phyloP scores from a whole-genome alignment of 2,329 filamentous ascomycete species.

The Ophiocordyceps polyrhachis-furcata region DNA sequence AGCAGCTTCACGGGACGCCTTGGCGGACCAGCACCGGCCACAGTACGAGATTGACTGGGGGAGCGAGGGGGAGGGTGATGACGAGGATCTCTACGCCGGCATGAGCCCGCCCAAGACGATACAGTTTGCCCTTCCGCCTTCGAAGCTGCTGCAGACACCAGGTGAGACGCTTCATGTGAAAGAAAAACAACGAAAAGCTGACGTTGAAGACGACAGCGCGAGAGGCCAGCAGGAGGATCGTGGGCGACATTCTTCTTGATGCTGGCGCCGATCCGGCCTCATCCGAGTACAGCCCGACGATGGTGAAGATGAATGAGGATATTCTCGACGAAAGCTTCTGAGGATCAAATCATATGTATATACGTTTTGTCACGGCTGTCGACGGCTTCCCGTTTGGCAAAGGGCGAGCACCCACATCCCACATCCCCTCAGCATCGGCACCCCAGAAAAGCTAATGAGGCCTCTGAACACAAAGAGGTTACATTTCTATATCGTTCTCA shows the following conservation, averaged over 20 bases:
- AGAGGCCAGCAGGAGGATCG: conserved; percentile 64
- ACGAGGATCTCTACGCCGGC: conserved; percentile 42
- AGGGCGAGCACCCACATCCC: too few relatives aligned
- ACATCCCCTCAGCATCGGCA: too few relatives aligned
- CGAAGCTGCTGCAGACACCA: conserved; percentile 62
- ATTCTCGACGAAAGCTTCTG: conserved; percentile 45
- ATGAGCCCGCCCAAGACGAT: conserved; percentile 90
- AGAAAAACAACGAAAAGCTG: neutral
- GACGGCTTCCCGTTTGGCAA: neutral
- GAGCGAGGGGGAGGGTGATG: conserved; percentile 51
- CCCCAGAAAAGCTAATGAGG: too few relatives aligned
- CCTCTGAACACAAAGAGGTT: too few relatives aligned
- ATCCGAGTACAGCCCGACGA: conserved; percentile 42
- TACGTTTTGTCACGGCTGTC: neutral
- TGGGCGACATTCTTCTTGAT: conserved; percentile 60
- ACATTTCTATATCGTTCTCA: too few relatives aligned
- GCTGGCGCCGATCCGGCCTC: conserved; percentile 45
- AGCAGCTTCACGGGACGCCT: conserved; percentile 12
- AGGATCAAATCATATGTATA: neutral
- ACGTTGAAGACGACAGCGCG: conserved; percentile 36
- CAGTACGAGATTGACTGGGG: conserved; percentile 52
- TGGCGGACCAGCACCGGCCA: conserved; percentile 8
- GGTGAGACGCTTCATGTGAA: conserved; percentile 25
- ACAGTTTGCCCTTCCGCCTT: conserved; percentile 63
- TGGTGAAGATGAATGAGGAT: conserved; percentile 46